Evolutionary conservation across 2,329 filamentous ascomycete genomes (phyloP).

Genomic region (Orbilia ellipsospora): DNA sequence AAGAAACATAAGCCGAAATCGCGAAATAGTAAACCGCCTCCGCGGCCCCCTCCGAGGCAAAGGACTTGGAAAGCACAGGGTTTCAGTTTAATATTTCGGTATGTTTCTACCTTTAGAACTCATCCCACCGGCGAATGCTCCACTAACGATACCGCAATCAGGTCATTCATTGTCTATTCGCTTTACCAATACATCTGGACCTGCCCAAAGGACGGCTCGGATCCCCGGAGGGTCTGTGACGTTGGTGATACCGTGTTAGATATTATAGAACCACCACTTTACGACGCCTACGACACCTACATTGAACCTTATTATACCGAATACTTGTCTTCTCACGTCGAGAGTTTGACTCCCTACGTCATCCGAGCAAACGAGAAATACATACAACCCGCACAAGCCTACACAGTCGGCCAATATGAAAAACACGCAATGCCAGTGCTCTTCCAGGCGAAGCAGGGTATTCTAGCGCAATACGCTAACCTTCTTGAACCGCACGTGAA

Average conservation of each 20-base stretch:
- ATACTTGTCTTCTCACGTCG: constrained; percentile 70
- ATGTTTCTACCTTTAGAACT: not conserved
- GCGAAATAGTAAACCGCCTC: constrained; percentile 34
- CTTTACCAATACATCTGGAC: constrained; percentile 54
- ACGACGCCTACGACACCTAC: constrained; percentile 87
- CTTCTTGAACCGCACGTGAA: constrained; percentile 55
- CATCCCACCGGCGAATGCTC: not conserved
- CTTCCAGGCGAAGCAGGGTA: constrained; percentile 70
- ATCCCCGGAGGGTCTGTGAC: constrained; percentile 81
- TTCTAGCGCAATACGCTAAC: constrained; percentile 44
- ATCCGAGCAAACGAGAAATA: constrained; percentile 75
- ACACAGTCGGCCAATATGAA: constrained; percentile 77
- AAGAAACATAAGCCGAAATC: constrained; percentile 59
- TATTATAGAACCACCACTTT: constrained; percentile 75
- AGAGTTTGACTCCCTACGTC: constrained; percentile 72
- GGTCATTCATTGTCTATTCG: constrained; percentile 42
- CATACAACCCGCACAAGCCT: constrained; percentile 56
- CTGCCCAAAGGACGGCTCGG: constrained; percentile 57
- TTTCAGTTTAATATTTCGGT: constrained; percentile 33
- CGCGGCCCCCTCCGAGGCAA: constrained; percentile 38
- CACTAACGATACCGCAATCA: constrained; percentile 11
- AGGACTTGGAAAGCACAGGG: constrained; percentile 30
- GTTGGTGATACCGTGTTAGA: constrained; percentile 78
- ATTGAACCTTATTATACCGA: constrained; percentile 85
- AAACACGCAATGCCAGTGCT: constrained; percentile 80